Base-by-base conservation (phyloP, 1,284 basidiomycete genomes). In the Melanopsichium pennsylvanicum region DNA sequence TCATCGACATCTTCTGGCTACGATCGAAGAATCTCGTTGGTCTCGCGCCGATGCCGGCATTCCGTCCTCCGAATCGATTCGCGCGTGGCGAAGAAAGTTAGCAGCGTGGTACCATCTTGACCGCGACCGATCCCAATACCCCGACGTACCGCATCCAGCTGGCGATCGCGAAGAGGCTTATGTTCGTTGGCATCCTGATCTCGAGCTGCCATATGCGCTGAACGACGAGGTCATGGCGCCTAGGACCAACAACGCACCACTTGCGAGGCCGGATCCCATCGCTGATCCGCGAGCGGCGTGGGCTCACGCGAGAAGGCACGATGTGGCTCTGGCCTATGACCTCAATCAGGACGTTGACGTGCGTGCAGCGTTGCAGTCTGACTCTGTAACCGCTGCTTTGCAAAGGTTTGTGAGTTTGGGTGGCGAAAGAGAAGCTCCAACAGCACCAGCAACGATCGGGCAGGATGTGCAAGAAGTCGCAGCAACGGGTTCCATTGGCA, bases 61-160 rank as follows among this genome's bases (percentile, higher is more conserved):
- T 3, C 61, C 61, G 11, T 39, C 35, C 2, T n/a, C 48, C 9
- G 27, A 34, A 3, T 47, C 54, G 7, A 64, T 64, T 16, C 54
- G 55, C 13, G 36, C 61, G 4, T 64, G 61, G 61, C 48, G 61
- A 58, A 54, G 61, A 23, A 64, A 58, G 41, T 37, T 64, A 7
- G 55, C 61, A 21, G 54, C 54, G 12, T 64, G 61, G 61, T 64
- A 64, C 18, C 33, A 52, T 25, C 54, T 64, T 26, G 61, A 64
- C 32, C 55, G 61, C 25, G 49, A 64, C 35, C 22, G 34, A 10
- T 10, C 21, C 5, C 41, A n/a, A 13, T 64, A 49, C 37, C 54
- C 55, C 10, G 45, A 58, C n/a, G 34, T 55, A 31, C 40, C 41
- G n/a, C 26, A 22, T 11, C 7, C 32, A 15, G 11, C 19, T 10